Evolutionary conservation across 2,329 filamentous ascomycete genomes (phyloP), one percentile per base, ranked within the genome.

Genomic region (Onygenales sp.): DNA sequence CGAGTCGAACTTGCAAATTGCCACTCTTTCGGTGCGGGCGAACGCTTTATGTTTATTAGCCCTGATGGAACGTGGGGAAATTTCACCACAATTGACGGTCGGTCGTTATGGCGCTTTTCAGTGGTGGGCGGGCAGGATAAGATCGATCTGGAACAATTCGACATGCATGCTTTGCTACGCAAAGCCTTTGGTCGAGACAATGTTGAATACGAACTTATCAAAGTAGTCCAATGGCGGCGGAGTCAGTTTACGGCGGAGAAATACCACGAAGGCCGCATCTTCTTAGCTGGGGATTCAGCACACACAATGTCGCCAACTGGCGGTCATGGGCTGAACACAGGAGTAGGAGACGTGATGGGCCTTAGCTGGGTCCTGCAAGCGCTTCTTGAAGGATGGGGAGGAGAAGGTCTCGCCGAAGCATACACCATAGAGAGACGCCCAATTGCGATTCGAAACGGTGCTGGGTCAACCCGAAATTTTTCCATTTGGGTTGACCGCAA

Each of bases 361-460:
- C 65, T 79, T 0, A 72, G 69, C n/a, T 78, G 75, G 75, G 78
- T 78, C 57, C 65, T 79, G 3, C 70, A 72, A 0, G 61, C 67
- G 8, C 72, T 71, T 4, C 61, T 73, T 3, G 62, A 62, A 33
- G 61, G 67, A 3, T 45, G 61, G 3, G 66, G 62, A 5, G 59
- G 58, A 4, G 64, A 71, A 11, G 54, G 61, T 1, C 61, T 78
- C 2, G 65, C 78, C 0, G 63, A 72, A 50, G 69, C 67, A 5
- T 77, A 77, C 60, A 63, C 70, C 53, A 56, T 58, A 9, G 75
- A 77, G 59, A 66, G 75, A 11, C 63, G 66, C 10, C 70, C 70
- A 2, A 42, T 14, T 13, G 39, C 39, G 21, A 27, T 5, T 27
- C 21, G 21, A 27, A 27, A 27, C 21, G 21, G 21, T 27, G 21